These are phyloP conservation scores for Xanthoparmelia taractica DNA, from an alignment of 495 filamentous ascomycete genomes.

Conservation along the genomic window DNA sequence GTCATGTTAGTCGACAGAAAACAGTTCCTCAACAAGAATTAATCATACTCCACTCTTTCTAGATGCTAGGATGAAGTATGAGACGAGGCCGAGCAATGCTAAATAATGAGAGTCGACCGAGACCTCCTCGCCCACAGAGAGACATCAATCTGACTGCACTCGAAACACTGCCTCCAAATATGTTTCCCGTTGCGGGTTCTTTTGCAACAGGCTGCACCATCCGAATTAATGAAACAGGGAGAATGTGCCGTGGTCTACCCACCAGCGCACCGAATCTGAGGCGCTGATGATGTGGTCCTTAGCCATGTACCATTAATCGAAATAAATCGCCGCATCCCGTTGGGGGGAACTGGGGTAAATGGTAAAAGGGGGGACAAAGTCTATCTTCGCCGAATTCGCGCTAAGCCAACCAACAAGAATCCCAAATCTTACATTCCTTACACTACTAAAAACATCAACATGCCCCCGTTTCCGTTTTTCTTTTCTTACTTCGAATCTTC, in stretches of 20 bases:
- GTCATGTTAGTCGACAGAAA: not conserved
- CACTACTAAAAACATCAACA: not conserved
- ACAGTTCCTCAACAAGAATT: not conserved
- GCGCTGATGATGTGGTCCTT: constrained; percentile 3
- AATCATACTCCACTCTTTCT: not conserved
- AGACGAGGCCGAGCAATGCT: not conserved
- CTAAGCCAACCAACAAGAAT: not conserved
- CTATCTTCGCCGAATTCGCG: not conserved
- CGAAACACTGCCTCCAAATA: not conserved
- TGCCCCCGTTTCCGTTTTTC: not conserved
- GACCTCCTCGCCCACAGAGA: not conserved
- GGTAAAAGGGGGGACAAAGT: not conserved
- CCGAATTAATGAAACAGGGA: not conserved
- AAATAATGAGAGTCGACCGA: not conserved
- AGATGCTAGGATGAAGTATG: not conserved
- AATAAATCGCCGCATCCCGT: not conserved
- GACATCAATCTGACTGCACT: not conserved
- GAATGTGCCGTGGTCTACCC: not conserved
- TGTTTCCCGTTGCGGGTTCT: not conserved
- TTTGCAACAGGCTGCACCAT: not conserved
- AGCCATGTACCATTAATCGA: not conserved
- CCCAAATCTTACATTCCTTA: constrained; percentile 7
- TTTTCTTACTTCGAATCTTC: not conserved
- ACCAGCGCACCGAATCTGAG: not conserved
- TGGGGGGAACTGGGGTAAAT: not conserved